Base-by-base conservation (phyloP, 257 asterid species). In the Solanum peruvianum region DNA sequence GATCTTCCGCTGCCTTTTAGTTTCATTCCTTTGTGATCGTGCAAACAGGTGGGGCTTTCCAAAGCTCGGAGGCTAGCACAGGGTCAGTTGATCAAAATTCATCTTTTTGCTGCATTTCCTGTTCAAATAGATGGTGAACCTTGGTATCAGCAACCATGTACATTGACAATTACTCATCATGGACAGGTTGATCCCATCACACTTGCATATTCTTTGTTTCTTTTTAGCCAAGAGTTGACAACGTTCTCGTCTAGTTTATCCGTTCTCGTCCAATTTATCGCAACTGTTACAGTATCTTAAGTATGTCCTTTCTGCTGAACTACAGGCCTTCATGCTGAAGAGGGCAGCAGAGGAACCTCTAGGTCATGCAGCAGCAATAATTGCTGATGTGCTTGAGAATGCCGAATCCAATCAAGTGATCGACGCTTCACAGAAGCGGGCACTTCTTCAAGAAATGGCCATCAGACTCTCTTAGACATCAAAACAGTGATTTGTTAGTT, bases 91-190 rank as follows among this genome's bases (percentile, higher is more conserved):
- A 93, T 97, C 77, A 97, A 97, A 94, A 97, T 97, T 87, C 99
- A 95, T 89, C 94, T 97, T 86, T 92, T 93, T 35, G 95, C 97
- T 91, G 96, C 93, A 85, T 91, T 97, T 47, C 99, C 99, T 1
- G 99, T 97, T 83, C 99, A 97, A 91, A 86, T 97, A 71, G 99
- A 97, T 89, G 99, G 99, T 85, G 99, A 97, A 88, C 99, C 99
- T 77, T 97, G 99, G 99, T 91, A 93, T 91, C 99, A 97, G 91
- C 94, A 90, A 49, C 97, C 99, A 39, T 95, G 99, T 91, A 92
- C 96, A 87, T 88, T 96, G 87, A 90, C 94, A 87, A 95, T 97
- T 89, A 86, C 97, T 9, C 99, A 97, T 88, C 97, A 95, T 58
- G 99, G 99, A 82, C 99, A 97, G 99, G 99, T 97, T 12, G 33